A percentile compares a stretch with the other conserved stretches of the same genome.
These are phyloP conservation scores for Psilocybe azurescens DNA, from an alignment of 768 basidiomycete species.

Conservation along the genomic window DNA sequence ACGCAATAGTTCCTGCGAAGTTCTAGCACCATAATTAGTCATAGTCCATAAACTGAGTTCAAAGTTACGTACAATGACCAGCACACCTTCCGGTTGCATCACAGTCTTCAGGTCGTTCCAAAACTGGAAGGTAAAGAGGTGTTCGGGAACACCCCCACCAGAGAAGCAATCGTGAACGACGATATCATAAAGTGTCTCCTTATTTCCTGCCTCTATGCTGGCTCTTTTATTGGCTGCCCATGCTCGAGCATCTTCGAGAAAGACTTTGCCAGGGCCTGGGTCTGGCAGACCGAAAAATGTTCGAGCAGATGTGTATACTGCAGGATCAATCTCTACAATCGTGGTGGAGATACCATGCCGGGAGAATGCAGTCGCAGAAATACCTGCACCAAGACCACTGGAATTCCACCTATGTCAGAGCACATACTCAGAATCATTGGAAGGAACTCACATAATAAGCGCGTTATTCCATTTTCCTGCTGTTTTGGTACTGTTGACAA, in stretches of 20 bases:
- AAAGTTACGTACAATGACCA: constrained; percentile 68
- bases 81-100: constrained; percentile 72
- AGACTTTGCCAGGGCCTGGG: constrained; percentile 61
- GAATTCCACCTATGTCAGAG: constrained; percentile 17
- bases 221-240: constrained; percentile 61
- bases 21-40: constrained; percentile 55
- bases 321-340: constrained; percentile 93
- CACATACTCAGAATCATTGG: constrained; percentile 9
- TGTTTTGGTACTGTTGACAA: constrained; percentile 60
- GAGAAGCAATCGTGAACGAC: constrained; percentile 94
- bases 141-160: constrained; percentile 88
- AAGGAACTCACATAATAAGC: constrained; percentile 67
- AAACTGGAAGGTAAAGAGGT: constrained; percentile 85
- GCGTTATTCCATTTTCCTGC: constrained; percentile 52
- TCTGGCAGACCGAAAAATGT: constrained; percentile 81
- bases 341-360: constrained; percentile 74
- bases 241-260: constrained; percentile 76
- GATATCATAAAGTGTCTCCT: constrained; percentile 58
- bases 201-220: constrained; percentile 30
- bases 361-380: constrained; percentile 77
- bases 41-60: neutral
- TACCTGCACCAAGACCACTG: constrained; percentile 90
- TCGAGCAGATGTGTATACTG: constrained; percentile 83
- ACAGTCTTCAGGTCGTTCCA: constrained; percentile 72
- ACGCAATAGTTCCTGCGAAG: constrained; percentile 75